Evolutionary conservation across 257 asterid species (phyloP).

Genomic region (Solanum lignicaule): DNA sequence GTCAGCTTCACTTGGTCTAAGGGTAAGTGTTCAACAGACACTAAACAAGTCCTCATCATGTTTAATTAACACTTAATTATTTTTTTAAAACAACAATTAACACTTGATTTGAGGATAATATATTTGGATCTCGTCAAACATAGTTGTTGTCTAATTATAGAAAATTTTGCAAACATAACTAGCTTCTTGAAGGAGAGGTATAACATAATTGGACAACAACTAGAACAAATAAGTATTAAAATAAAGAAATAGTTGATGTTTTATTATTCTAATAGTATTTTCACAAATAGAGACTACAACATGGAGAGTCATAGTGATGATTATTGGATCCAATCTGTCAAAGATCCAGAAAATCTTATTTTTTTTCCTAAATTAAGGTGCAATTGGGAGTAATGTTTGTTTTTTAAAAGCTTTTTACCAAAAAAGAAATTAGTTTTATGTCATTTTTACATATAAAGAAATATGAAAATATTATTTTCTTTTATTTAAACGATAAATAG

Average conservation of each 20-base stretch:
- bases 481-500: too few species aligned
- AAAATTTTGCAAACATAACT: background rate
- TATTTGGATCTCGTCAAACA: background rate
- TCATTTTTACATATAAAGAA: too few species aligned
- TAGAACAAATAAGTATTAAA: background rate
- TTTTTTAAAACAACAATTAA: background rate
- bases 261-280: background rate
- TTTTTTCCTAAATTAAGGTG: background rate
- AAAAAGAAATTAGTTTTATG: background rate
- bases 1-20: background rate
- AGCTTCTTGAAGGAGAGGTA: background rate
- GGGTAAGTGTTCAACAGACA: background rate
- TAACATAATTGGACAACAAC: background rate
- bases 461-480: too few species aligned
- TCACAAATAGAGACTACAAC: background rate
- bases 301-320: background rate
- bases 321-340: background rate
- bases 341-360: background rate
- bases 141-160: background rate
- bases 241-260: background rate
- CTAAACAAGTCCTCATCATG: background rate
- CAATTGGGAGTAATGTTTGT: background rate
- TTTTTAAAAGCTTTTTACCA: background rate
- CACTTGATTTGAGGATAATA: background rate
- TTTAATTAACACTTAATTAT: background rate